Base-by-base conservation (phyloP, 139 green algal genomes). In the Haematococcus sp. region DNA sequence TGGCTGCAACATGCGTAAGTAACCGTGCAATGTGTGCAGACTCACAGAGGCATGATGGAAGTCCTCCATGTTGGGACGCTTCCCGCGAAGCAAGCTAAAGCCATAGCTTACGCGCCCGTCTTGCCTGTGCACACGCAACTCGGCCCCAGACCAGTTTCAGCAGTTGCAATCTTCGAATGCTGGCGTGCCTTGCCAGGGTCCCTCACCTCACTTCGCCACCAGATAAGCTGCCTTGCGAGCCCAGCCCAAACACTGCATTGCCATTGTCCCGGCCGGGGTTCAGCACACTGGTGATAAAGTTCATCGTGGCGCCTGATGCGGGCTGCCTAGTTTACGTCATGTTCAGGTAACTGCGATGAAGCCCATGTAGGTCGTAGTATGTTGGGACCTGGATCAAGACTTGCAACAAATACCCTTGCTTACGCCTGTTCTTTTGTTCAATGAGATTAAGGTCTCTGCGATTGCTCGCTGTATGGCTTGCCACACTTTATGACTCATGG, bases 51-150 rank as follows among this genome's bases (percentile, higher is more conserved):
- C 85, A 27, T 83, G 63, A 28, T 93, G 84, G 49, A 87, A 97
- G 69, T 97, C 91, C 65, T 97, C 91, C 91, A 97, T 97, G 32
- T 68, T 84, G 3, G 77, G 49, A 0, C 92, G 73, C 58, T 95
- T 96, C 13, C 92, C 92, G 17, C 90, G 71, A 27, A 96, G 68
- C 9, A 90, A 55, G 0, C 83, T 86, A 58, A 83, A 96, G 0
- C 91, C 91, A 68, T 81, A 95, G 44, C 64, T 78, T 19, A 93
- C 85, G 44, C 78, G 88, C 20, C 83, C 84, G 80, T 96, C 91
- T 33, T 87, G 74, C 68, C 91, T 95, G 89, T 71, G 71, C 40
- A 4, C 27, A 7, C 11, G 22, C 7, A 13, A 4, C 19, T 22
- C 25, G 19, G 11, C 20, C 58, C 11, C 3, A 27, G 4, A 34